phyloP scores from a whole-genome alignment of 192 early-diverging fungal species.

The Backusella tuberculispora region DNA sequence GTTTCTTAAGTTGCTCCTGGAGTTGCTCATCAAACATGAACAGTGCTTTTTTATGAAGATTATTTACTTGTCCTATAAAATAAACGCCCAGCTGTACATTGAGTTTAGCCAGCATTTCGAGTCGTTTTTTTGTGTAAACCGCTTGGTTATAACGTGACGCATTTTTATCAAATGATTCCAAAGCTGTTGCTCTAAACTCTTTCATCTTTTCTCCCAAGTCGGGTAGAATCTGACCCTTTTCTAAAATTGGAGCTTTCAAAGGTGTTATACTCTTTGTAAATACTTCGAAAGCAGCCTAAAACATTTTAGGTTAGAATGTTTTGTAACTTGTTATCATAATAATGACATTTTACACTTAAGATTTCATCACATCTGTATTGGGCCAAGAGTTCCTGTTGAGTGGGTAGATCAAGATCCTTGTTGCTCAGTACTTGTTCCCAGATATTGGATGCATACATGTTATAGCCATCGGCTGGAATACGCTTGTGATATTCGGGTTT shows the following conservation, averaged over 20 bases:
- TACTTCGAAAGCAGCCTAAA: slow-evolving; percentile 64
- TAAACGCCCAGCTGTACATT: slow-evolving; percentile 76
- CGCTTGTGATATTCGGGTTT: slow-evolving; percentile 82
- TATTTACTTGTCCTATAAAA: slow-evolving; percentile 88
- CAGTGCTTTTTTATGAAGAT: slow-evolving; percentile 77
- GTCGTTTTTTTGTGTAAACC: slow-evolving; percentile 87
- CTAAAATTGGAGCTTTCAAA: slow-evolving; percentile 69
- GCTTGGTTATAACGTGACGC: slow-evolving; percentile 87
- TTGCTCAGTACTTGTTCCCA: slow-evolving; percentile 97
- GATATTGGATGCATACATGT: slow-evolving; percentile 87
- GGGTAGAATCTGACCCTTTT: slow-evolving; percentile 78
- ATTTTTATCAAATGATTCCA: slow-evolving; percentile 83
- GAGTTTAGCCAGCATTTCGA: slow-evolving; percentile 81
- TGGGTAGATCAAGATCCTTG: slow-evolving; percentile 96
- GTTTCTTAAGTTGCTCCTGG: slow-evolving; percentile 28
- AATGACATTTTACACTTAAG: slow-evolving; percentile 52
- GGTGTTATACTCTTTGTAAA: slow-evolving; percentile 68
- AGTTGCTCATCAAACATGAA: slow-evolving; percentile 59
- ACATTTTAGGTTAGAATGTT: neutral
- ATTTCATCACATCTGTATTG: slow-evolving; percentile 99
- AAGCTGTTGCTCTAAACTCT: slow-evolving; percentile 57
- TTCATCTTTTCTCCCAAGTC: slow-evolving; percentile 73
- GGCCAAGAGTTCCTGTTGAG: slow-evolving; percentile 96
- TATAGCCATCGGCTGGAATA: slow-evolving; percentile 96
- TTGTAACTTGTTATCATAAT: neutral